Evolutionary conservation across 176 grass and related monocot species (phyloP).

Genomic region (Tuctoria greenei): DNA sequence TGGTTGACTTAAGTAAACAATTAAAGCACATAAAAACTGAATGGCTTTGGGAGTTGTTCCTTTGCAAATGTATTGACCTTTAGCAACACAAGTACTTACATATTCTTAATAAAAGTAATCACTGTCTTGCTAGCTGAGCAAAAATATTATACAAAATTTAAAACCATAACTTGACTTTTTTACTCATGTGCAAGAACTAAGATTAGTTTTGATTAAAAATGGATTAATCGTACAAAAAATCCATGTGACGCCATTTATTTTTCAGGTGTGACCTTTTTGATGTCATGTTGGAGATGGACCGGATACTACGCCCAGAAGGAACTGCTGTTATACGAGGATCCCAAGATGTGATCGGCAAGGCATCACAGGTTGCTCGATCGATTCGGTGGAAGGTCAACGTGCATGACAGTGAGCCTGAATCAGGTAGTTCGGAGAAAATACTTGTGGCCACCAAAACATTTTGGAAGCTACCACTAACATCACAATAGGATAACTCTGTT

Average conservation of each 20-base stretch:
- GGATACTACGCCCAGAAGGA: slow-evolving; percentile 86
- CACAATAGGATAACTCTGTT: slow-evolving; percentile 32
- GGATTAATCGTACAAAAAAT: background rate
- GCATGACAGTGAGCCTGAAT: slow-evolving; percentile 68
- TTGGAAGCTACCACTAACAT: slow-evolving; percentile 69
- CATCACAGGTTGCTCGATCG: slow-evolving; percentile 53
- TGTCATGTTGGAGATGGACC: slow-evolving; percentile 97
- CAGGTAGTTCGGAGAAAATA: slow-evolving; percentile 60
- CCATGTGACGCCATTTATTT: slow-evolving; percentile 3
- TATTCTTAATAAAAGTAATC: slow-evolving; percentile 2
- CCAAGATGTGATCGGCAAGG: slow-evolving; percentile 60
- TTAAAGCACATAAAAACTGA: background rate
- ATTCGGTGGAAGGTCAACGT: slow-evolving; percentile 69
- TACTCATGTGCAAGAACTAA: background rate
- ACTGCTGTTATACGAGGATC: slow-evolving; percentile 69
- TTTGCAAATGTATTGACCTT: slow-evolving; percentile 5
- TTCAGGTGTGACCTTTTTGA: slow-evolving; percentile 83
- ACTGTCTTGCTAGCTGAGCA: background rate
- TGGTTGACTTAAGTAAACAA: slow-evolving; percentile 17
- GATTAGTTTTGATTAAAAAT: background rate
- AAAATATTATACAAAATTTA: background rate
- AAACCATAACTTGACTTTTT: background rate
- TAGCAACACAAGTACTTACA: background rate
- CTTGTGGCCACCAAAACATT: slow-evolving; percentile 78
- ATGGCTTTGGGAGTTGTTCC: background rate